Evolutionary conservation across 305 asterid genomes (phyloP).

Genomic region (Fraxinus xanthoxyloides): DNA sequence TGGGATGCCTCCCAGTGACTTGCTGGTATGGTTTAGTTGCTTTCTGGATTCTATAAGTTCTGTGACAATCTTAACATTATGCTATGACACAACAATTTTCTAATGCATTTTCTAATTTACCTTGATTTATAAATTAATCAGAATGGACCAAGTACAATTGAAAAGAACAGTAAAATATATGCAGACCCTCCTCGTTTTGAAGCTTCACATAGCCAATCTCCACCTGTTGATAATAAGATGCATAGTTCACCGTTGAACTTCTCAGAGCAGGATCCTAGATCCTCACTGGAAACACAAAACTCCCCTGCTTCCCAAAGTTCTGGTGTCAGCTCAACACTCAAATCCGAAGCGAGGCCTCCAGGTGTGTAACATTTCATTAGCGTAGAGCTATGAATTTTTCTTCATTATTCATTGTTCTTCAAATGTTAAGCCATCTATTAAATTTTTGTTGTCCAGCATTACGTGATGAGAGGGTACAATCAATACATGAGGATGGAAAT

Average conservation of each 20-base stretch:
- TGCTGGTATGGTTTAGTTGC: slow-evolving; percentile 46
- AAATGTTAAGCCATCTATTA: slow-evolving; percentile 9
- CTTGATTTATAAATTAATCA: slow-evolving; percentile 33
- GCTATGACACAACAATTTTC: slow-evolving; percentile 1
- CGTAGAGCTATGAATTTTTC: background rate
- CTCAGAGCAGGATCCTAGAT: slow-evolving; percentile 39
- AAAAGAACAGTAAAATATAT: slow-evolving; percentile 37
- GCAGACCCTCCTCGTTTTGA: slow-evolving; percentile 38
- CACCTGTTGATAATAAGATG: slow-evolving; percentile 29
- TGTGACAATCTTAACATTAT: slow-evolving; percentile 11
- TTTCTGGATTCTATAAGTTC: slow-evolving; percentile 17
- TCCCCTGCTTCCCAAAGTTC: slow-evolving; percentile 30
- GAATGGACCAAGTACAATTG: slow-evolving; percentile 59
- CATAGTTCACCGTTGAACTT: slow-evolving; percentile 32
- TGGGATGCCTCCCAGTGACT: slow-evolving; percentile 41
- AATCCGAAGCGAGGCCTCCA: slow-evolving; percentile 43
- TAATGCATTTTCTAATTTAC: background rate
- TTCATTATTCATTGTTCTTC: slow-evolving; percentile 8
- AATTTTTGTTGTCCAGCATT: slow-evolving; percentile 8
- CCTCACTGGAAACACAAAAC: slow-evolving; percentile 38
- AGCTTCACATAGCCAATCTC: slow-evolving; percentile 38
- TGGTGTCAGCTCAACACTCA: slow-evolving; percentile 31
- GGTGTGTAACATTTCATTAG: slow-evolving; percentile 34
- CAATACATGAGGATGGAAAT: slow-evolving; percentile 33
- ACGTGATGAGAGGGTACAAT: slow-evolving; percentile 32